phyloP scores from a whole-genome alignment of 768 basidiomycete genomes.

The Rossbeevera mucosa region DNA sequence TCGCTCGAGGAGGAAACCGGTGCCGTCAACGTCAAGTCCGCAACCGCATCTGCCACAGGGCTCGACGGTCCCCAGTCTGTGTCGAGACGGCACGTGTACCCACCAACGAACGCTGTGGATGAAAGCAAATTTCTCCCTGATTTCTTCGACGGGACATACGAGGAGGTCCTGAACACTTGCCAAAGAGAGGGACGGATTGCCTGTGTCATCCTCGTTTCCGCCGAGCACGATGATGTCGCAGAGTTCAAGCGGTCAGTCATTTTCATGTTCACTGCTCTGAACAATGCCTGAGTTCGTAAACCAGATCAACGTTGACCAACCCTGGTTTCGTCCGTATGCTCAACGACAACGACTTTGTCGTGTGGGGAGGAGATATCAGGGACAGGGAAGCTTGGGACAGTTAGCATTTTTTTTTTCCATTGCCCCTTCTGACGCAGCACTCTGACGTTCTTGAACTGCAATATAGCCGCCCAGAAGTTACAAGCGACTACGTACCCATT shows the following conservation, averaged over 20 bases:
- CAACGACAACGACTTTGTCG: conserved; percentile 67
- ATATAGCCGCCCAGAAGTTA: conserved; percentile 61
- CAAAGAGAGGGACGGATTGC: conserved; percentile 70
- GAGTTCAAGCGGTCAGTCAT: conserved; percentile 74
- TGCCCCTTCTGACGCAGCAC: background rate
- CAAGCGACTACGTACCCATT: conserved; percentile 91
- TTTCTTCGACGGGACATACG: conserved; percentile 78
- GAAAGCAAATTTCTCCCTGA: conserved; percentile 63
- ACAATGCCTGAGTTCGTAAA: too few species aligned
- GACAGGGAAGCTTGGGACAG: conserved; percentile 80
- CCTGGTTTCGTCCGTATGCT: conserved; percentile 62
- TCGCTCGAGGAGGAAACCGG: conserved; percentile 85
- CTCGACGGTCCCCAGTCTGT: conserved; percentile 44
- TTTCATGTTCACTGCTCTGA: too few species aligned
- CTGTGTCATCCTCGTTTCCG: conserved; percentile 78
- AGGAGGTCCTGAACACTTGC: conserved; percentile 66
- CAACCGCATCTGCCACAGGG: conserved; percentile 34
- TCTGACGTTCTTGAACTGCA: too few species aligned
- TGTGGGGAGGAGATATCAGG: conserved; percentile 92
- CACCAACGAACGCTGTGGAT: conserved; percentile 27
- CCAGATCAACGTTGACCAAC: conserved; percentile 75
- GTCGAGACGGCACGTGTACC: conserved; percentile 29
- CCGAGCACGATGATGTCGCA: conserved; percentile 85
- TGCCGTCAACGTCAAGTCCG: conserved; percentile 51
- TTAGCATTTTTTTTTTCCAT: conserved; percentile 20